Evolutionary conservation across 1,284 basidiomycete species (phyloP), one percentile per base, ranked within the genome.

Genomic region (Microbotryum silenes-acaulis): DNA sequence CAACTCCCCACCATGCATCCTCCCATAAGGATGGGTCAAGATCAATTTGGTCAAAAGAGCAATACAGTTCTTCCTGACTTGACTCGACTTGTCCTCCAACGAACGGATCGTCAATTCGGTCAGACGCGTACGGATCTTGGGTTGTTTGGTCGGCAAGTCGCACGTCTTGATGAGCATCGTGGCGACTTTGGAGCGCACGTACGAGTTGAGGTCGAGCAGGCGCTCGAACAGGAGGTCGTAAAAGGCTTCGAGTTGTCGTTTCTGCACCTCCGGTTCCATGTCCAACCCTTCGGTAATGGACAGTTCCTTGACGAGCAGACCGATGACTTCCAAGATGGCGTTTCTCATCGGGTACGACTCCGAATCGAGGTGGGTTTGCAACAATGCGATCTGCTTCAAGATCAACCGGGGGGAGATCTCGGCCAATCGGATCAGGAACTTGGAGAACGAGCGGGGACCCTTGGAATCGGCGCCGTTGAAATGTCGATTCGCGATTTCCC

Each of bases 311-410:
- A 96, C 90, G 61, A 94, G 81, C 55, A 80, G 78, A 5, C 89
- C 89, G 46, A 94, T 83, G 62, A 92, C 82, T 74, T 94, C 91
- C 53, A 96, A 83, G 59, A 96, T 81, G 1, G 89, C 89, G 78
- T 92, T 89, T 45, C 96, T 88, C 85, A 98, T 94, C 0, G 91
- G 90, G 72, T 97, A 96, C 0, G 91, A 87, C 88, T 98, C 94
- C 37, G 89, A 91, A 73, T 98, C 94, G 42, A 97, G 79, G 72
- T 97, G 93, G 25, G 82, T 80, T 31, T 90, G 80, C 12, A 97
- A 77, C 51, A 97, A 77, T 68, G 85, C 85, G 70, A 98, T 88
- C 75, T 96, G 91, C 77, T 94, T 94, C 71, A 91, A 79, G 2
- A 97, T 85, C 5, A 86, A 78, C n/a, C 89, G 79, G 0, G 93